Conservation (phyloP, 306 rosid genomes). For the Cucurbita moschata region DNA sequence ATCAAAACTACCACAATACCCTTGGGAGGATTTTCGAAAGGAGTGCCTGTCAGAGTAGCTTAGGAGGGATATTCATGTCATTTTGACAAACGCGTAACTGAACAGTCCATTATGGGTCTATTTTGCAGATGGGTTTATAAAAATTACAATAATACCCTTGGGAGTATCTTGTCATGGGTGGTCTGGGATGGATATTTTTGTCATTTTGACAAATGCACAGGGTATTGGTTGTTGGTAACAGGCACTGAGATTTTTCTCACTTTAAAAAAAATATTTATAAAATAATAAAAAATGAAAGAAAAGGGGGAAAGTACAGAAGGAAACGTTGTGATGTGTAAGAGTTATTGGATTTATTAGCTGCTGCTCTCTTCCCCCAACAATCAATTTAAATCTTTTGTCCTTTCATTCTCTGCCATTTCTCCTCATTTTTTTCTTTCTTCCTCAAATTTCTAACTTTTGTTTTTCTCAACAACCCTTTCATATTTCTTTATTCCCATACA, state of each 20-base stretch:
- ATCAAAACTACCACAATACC: neutral
- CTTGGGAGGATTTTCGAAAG: neutral
- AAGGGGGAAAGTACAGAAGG: neutral
- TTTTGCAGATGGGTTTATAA: neutral
- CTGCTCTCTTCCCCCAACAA: slow-evolving; percentile 7
- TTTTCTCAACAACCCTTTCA: neutral
- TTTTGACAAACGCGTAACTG: no score
- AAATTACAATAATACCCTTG: neutral
- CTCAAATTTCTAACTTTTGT: neutral
- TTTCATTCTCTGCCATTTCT: neutral
- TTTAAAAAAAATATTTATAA: neutral
- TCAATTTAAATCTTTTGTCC: slow-evolving; percentile 6
- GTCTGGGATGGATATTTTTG: neutral
- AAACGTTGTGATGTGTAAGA: slow-evolving; percentile 1
- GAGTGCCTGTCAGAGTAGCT: neutral
- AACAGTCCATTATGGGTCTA: neutral
- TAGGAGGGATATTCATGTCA: neutral
- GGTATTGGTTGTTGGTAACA: neutral
- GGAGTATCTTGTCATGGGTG: neutral
- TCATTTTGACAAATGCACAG: neutral
- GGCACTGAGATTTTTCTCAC: neutral
- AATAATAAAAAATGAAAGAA: neutral
- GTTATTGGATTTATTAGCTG: slow-evolving; percentile 7
- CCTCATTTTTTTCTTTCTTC: neutral
- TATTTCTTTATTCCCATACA: neutral